phyloP scores from a whole-genome alignment of 1,284 basidiomycete species.

The Malassezia psittaci region DNA sequence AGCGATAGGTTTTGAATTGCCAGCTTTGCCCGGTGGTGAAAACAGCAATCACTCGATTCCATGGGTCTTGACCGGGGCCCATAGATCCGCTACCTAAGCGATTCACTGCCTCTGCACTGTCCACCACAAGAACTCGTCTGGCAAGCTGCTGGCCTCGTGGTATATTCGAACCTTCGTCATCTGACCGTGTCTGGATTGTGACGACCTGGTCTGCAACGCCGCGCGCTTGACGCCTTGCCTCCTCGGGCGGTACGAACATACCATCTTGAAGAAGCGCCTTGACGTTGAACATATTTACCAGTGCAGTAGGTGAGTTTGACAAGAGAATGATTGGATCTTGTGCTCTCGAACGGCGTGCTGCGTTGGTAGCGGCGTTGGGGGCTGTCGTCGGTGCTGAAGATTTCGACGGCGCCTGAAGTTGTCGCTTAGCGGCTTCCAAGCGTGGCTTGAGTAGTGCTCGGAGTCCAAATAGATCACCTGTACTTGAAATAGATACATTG shows the following conservation, averaged over 20 bases:
- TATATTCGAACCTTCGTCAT: constrained; percentile 5
- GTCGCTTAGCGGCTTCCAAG: constrained; percentile 28
- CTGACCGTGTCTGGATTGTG: constrained; percentile 29
- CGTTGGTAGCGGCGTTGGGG: constrained; percentile 1
- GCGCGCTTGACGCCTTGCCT: constrained; percentile 32
- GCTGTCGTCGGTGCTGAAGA: constrained; percentile 11
- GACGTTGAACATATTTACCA: constrained; percentile 97
- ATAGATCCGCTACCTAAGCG: constrained; percentile 60
- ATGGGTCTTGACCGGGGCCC: constrained; percentile 25
- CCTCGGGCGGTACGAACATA: constrained; percentile 54
- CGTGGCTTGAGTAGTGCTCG: constrained; percentile 23
- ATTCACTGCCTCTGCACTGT: constrained; percentile 77
- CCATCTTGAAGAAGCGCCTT: constrained; percentile 84
- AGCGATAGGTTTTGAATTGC: constrained; percentile 94
- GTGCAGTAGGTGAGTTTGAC: constrained; percentile 82
- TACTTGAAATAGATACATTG: neutral
- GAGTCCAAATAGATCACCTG: constrained; percentile 22
- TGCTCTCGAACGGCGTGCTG: constrained; percentile 31
- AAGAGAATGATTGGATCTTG: constrained; percentile 83
- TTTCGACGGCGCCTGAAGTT: constrained; percentile 19
- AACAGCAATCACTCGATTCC: constrained; percentile 86
- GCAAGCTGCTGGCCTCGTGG: neutral
- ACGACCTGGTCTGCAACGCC: constrained; percentile 35
- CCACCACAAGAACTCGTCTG: constrained; percentile 68
- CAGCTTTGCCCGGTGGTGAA: constrained; percentile 94